Evolutionary conservation across 768 basidiomycete species (phyloP).

Genomic region (Lepiota subincarnata): DNA sequence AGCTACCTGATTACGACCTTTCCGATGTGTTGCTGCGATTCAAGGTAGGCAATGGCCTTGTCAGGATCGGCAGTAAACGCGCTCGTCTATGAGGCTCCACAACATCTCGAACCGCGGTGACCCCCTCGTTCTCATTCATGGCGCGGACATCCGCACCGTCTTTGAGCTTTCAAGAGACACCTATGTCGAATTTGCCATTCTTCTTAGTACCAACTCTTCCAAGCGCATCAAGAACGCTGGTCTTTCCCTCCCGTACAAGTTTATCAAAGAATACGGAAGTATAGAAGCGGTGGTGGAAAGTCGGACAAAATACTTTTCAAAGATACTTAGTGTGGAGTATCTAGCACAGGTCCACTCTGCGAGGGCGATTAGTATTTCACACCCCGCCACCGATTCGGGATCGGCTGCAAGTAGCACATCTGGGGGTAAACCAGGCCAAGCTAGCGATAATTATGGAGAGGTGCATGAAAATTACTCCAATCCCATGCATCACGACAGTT

Average conservation of each 20-base stretch:
- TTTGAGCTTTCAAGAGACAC: constrained; percentile 53
- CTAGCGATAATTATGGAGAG: constrained; percentile 45
- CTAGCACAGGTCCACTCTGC: constrained; percentile 61
- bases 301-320: constrained; percentile 48
- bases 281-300: constrained; percentile 67
- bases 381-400: constrained; percentile 63
- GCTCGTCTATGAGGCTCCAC: constrained; percentile 77
- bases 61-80: too few relatives aligned
- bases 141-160: constrained; percentile 51
- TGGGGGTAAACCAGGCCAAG: constrained; percentile 34
- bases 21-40: too few relatives aligned
- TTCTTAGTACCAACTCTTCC: constrained; percentile 90
- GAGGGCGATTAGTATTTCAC: constrained; percentile 57
- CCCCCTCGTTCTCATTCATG: constrained; percentile 64
- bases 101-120: constrained; percentile 59
- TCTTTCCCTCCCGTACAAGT: constrained; percentile 69
- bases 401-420: constrained; percentile 15
- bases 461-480: too few relatives aligned
- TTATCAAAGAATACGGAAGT: constrained; percentile 64
- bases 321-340: constrained; percentile 46
- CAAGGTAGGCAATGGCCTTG: too few relatives aligned
- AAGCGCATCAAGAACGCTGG: constrained; percentile 81
- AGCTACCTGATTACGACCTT: too few relatives aligned
- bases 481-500: too few relatives aligned
- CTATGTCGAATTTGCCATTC: constrained; percentile 81